Evolutionary conservation across 805 yeast genomes (phyloP).

Genomic region (Yarrowia deformans): DNA sequence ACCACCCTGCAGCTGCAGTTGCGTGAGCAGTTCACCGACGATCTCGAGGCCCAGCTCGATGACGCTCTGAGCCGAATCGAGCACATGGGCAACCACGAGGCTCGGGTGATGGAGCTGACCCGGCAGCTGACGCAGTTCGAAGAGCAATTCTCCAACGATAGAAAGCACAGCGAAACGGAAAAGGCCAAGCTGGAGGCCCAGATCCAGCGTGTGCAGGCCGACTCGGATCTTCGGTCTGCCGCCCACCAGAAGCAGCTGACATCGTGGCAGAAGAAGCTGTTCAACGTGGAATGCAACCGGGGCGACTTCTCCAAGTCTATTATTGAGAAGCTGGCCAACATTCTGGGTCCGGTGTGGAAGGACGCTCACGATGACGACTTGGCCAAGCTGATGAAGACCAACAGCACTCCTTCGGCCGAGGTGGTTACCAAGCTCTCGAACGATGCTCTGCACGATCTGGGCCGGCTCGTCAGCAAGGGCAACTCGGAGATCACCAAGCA

Average conservation of each 20-base stretch:
- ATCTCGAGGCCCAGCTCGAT: constrained; percentile 17
- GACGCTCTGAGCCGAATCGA: constrained; percentile 9
- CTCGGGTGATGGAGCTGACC: constrained; percentile 27
- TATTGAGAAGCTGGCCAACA: constrained; percentile 34
- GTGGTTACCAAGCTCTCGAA: constrained; percentile 33
- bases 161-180: constrained; percentile 27
- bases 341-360: constrained; percentile 27
- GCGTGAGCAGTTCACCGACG: constrained; percentile 21
- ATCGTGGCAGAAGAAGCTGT: constrained; percentile 36
- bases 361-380: constrained; percentile 14
- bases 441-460: constrained; percentile 30
- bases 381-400: constrained; percentile 1
- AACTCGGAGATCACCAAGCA: constrained; percentile 38
- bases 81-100: constrained; percentile 36
- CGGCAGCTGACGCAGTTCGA: constrained; percentile 28
- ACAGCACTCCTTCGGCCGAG: constrained; percentile 30
- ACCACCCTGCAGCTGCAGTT: background rate
- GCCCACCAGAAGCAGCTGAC: constrained; percentile 32
- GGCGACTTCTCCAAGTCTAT: constrained; percentile 32
- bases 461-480: constrained; percentile 20
- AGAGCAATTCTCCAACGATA: constrained; percentile 9
- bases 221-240: constrained; percentile 23
- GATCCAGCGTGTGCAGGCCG: constrained; percentile 18
- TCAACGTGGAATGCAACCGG: constrained; percentile 36
- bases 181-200: constrained; percentile 9